Percentiles rank a stretch among this genome's conserved stretches.
Evolutionary conservation across 176 grass and related monocot species (phyloP).

Genomic region (Musa troglodytarum): DNA sequence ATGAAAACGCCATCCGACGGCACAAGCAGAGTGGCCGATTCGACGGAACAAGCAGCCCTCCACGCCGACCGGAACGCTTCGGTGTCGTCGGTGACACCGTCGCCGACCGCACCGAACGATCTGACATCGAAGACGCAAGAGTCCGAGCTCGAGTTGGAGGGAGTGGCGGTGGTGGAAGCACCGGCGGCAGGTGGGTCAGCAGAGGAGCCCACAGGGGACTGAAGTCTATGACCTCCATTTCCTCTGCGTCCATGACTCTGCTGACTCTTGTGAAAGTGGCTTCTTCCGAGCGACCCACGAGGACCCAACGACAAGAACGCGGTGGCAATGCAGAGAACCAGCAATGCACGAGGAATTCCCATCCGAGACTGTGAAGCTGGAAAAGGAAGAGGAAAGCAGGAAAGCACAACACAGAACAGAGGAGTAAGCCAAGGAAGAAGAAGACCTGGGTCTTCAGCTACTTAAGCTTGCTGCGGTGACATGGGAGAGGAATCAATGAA

Average conservation of each 20-base stretch:
- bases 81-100: slow-evolving; percentile 49
- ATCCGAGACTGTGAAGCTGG: slow-evolving; percentile 1
- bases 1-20: slow-evolving; percentile 69
- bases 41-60: slow-evolving; percentile 51
- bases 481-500: neutral
- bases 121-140: slow-evolving; percentile 63
- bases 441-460: neutral
- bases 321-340: slow-evolving; percentile 16
- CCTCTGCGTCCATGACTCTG: slow-evolving; percentile 20
- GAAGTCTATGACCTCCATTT: neutral
- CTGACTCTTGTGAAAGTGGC: slow-evolving; percentile 53
- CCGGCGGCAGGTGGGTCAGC: neutral
- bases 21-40: slow-evolving; percentile 43
- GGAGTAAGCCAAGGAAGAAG: slow-evolving; percentile 17
- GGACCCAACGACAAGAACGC: slow-evolving; percentile 18
- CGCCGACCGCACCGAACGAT: slow-evolving; percentile 56
- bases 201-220: slow-evolving; percentile 18
- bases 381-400: slow-evolving; percentile 2
- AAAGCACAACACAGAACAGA: neutral
- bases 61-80: slow-evolving; percentile 67
- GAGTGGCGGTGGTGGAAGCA: slow-evolving; percentile 3
- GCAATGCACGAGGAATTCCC: slow-evolving; percentile 4
- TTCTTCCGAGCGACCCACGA: slow-evolving; percentile 34
- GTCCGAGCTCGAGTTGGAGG: slow-evolving; percentile 27
- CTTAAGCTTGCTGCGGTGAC: slow-evolving; percentile 15